Evolutionary conservation across 495 filamentous ascomycete genomes (phyloP), one percentile per base, ranked within the genome.

Genomic region (Xylaria cubensis): DNA sequence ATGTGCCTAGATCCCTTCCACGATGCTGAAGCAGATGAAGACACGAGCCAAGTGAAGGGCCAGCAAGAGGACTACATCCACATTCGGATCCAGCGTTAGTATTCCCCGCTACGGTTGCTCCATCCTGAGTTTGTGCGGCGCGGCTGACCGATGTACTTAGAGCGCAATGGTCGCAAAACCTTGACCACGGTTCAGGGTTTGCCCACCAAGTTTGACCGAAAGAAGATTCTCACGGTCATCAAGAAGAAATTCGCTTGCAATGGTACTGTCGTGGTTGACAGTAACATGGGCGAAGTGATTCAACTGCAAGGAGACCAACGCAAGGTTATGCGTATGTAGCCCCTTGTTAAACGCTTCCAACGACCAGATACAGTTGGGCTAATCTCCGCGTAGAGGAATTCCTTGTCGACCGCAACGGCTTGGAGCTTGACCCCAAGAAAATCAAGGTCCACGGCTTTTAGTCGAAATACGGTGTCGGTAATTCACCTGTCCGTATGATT

Each of bases 181-280:
- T 90, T 99, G 93, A 99, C 96, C 74, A 99, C 96, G 75, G 94
- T 98, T 75, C 95, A 98, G 88, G 96, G 96, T 83, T 90, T 99
- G 74, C 94, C 96, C 69, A 94, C 93, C 88, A 97, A 97, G 82
- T 98, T 97, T 82, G 95, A 97, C 84, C 94, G 95, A 85, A 98
- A 98, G 90, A 97, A 97, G 87, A 97, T 99, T 79, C 89, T 99
- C 80, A 98, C 97, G 88, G 95, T 97, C 84, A 96, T 98, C 90
- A 98, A 98, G 90, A 98, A 98, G 90, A 94, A 97, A 81, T 99
- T 98, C 82, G 93, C 96, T 82, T 99, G 96, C 94, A 99, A 99
- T 98, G 96, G 96, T 89, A 99, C 96, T 87, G 97, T 98, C 85
- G 95, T 99, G 84, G 90, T 90, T 78, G 95, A 97, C 84, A 89